phyloP scores from a whole-genome alignment of 2,329 filamentous ascomycete genomes.

The Ilyonectria destructans region DNA sequence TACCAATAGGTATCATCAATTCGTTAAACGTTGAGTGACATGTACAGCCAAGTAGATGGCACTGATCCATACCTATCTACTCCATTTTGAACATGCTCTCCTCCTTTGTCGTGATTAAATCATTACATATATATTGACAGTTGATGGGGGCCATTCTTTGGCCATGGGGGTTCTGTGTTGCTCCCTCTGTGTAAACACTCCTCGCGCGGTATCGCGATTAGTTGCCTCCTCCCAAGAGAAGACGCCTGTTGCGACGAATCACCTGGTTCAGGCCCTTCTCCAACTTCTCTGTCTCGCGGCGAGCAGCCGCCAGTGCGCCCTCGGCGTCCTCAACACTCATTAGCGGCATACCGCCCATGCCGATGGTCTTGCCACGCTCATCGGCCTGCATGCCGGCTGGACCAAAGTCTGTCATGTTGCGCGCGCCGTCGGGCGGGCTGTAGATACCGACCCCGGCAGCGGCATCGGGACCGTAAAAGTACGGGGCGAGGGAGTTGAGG shows the following conservation, averaged over 20 bases:
- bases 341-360: slow-evolving; percentile 64
- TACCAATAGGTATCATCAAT: slow-evolving; percentile 11
- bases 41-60: background rate
- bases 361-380: slow-evolving; percentile 52
- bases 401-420: slow-evolving; percentile 55
- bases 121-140: too few relatives aligned
- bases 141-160: background rate
- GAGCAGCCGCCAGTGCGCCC: slow-evolving; percentile 65
- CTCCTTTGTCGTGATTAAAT: background rate
- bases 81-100: background rate
- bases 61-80: background rate
- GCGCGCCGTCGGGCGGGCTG: slow-evolving; percentile 56
- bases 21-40: background rate
- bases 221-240: slow-evolving; percentile 61
- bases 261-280: slow-evolving; percentile 75
- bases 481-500: slow-evolving; percentile 70
- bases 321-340: slow-evolving; percentile 78
- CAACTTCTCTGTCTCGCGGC: slow-evolving; percentile 74
- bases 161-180: background rate
- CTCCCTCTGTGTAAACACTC: background rate
- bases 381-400: slow-evolving; percentile 48
- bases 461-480: slow-evolving; percentile 68
- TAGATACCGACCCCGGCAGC: slow-evolving; percentile 63
- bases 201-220: slow-evolving; percentile 25
- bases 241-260: slow-evolving; percentile 72